Percentiles rank a stretch among this genome's conserved stretches.
Evolutionary conservation across 2,329 filamentous ascomycete species (phyloP).

Genomic region (Exutisphaerella laricina): DNA sequence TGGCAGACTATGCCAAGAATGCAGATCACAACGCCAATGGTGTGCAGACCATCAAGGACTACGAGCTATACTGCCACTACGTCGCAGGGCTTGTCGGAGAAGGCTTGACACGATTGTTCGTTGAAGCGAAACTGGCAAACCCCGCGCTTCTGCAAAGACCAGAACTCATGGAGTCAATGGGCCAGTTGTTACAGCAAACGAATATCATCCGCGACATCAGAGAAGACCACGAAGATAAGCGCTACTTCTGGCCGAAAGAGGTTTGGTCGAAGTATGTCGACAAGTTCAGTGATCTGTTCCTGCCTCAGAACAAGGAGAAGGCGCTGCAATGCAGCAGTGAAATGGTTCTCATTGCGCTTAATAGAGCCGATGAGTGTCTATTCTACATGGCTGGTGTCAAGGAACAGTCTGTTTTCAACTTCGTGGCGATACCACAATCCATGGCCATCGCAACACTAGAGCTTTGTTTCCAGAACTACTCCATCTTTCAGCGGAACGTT

Average conservation of each 20-base stretch:
- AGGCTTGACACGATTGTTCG: constrained; percentile 83
- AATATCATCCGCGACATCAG: constrained; percentile 96
- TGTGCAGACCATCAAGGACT: constrained; percentile 77
- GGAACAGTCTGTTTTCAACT: constrained; percentile 98
- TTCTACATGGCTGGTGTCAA: constrained; percentile 94
- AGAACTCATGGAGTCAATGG: constrained; percentile 89
- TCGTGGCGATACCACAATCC: constrained; percentile 89
- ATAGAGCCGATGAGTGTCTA: constrained; percentile 85
- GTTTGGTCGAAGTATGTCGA: constrained; percentile 96
- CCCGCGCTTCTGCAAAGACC: constrained; percentile 72
- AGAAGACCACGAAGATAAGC: constrained; percentile 81
- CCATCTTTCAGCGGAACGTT: constrained; percentile 78
- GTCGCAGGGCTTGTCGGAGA: constrained; percentile 98
- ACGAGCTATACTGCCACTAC: constrained; percentile 96
- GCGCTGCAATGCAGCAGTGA: constrained; percentile 84
- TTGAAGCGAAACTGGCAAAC: constrained; percentile 80
- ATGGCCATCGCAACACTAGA: constrained; percentile 98
- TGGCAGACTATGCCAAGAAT: constrained; percentile 91
- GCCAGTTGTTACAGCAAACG: constrained; percentile 93
- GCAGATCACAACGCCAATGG: constrained; percentile 67
- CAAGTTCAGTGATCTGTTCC: constrained; percentile 83
- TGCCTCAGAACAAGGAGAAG: constrained; percentile 67
- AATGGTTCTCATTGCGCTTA: constrained; percentile 86
- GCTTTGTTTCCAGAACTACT: constrained; percentile 83
- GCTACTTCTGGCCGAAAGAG: constrained; percentile 91